A percentile compares a stretch with the other conserved stretches of the same genome.
These are phyloP conservation scores for Rutstroemia sp. DNA, from an alignment of 2,329 filamentous ascomycete genomes.

Conservation along the genomic window DNA sequence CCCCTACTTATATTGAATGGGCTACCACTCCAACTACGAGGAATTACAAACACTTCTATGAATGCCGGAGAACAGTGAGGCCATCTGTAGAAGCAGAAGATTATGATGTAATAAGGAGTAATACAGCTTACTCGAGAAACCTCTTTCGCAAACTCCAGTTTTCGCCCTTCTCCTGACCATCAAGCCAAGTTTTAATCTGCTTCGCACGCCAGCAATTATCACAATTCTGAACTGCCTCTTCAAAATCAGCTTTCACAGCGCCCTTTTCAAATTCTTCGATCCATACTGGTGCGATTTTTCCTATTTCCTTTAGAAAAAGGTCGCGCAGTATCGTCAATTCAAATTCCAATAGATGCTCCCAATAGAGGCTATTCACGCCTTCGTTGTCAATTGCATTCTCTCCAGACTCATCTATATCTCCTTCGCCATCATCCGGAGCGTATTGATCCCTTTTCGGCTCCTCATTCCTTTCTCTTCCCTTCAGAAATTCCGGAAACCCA, in stretches of 20 bases:
- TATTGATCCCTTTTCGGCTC: slow-evolving; percentile 21
- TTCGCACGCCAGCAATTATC: slow-evolving; percentile 1
- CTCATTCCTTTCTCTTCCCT: slow-evolving; percentile 23
- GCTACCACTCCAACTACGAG: too few species aligned
- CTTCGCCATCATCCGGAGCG: background rate
- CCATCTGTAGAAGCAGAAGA: too few species aligned
- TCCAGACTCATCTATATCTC: slow-evolving; percentile 10
- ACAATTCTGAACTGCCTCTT: slow-evolving; percentile 16
- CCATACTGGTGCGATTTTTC: slow-evolving; percentile 18
- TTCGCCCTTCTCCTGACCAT: slow-evolving; percentile 6
- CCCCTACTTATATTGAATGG: too few species aligned
- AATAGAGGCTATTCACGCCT: slow-evolving; percentile 34
- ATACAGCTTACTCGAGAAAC: slow-evolving; percentile 3
- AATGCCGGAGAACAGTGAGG: too few species aligned
- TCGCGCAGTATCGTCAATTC: slow-evolving; percentile 33
- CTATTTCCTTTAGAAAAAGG: slow-evolving; percentile 30
- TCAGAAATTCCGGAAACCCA: slow-evolving; percentile 31
- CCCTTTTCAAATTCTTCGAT: slow-evolving; percentile 14
- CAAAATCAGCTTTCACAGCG: slow-evolving; percentile 30
- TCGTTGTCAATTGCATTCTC: slow-evolving; percentile 31
- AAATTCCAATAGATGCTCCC: slow-evolving; percentile 34
- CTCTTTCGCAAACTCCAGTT: slow-evolving; percentile 7
- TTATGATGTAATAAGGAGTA: background rate
- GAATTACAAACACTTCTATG: too few species aligned
- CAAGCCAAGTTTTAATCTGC: slow-evolving; percentile 8